Evolutionary conservation across 225 moss, liverwort and hornwort species (phyloP).

Genomic region (Climacium dendroides): DNA sequence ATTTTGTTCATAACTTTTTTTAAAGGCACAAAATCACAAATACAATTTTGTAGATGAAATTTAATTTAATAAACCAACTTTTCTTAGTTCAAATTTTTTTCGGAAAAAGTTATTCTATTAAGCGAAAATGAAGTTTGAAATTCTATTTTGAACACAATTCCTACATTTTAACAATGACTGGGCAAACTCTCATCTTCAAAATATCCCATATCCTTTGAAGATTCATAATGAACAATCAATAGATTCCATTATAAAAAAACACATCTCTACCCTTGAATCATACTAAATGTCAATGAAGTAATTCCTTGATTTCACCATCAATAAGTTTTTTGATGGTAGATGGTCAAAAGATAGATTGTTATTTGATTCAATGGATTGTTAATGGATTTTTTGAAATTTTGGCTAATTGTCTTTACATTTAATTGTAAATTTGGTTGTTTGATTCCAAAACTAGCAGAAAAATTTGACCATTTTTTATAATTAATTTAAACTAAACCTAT

Average conservation of each 20-base stretch:
- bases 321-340: rapidly evolving
- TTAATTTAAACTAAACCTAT: not conserved
- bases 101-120: too few relatives aligned
- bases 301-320: rapidly evolving
- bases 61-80: too few relatives aligned
- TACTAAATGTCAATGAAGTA: not conserved
- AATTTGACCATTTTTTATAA: not conserved
- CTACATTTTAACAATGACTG: too few relatives aligned
- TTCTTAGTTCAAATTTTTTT: too few relatives aligned
- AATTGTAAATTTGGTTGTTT: rapidly evolving
- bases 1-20: not conserved
- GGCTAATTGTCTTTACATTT: not conserved
- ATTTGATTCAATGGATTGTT: not conserved
- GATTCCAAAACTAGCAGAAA: not conserved
- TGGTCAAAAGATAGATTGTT: not conserved
- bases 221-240: not conserved
- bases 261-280: rapidly evolving
- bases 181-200: not conserved
- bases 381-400: not conserved
- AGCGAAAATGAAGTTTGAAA: too few relatives aligned
- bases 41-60: too few relatives aligned
- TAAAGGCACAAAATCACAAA: not conserved
- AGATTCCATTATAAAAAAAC: not conserved
- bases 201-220: not conserved
- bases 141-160: too few relatives aligned